Base-by-base conservation (phyloP, 164 flowering plant genomes). In the Vitis rupestris region DNA sequence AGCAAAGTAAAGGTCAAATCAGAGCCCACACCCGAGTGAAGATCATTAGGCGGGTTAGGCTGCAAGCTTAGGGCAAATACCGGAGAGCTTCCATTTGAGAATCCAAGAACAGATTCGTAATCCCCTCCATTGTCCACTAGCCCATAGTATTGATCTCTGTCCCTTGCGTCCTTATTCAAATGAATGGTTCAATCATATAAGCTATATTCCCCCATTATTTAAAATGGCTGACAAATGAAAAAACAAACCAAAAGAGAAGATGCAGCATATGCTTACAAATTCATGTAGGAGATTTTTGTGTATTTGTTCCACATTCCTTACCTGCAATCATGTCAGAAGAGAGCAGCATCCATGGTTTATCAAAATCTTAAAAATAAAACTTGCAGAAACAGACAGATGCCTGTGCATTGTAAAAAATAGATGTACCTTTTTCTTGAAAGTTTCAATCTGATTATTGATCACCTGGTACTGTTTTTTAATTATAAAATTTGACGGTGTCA, bases 71-170 rank as follows among this genome's bases (percentile, higher is more conserved):
- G 54, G 12, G 84, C 80, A 54, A 72, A 63, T 1, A 76, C 19
- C 27, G 73, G 69, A 10, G 74, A 72, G 23, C 59, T 80, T 54
- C 63, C 79, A 44, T 55, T 66, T 14, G 67, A 63, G 58, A 8
- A 76, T 17, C 76, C 79, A 19, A 80, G 16, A 23, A 82, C 69
- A 15, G 80, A 27, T 9, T 77, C 74, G 44, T 75, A 80, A 23
- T 75, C 82, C 52, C 79, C 80, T 54, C 72, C 86, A 62, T 85
- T 71, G 15, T 85, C 86, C 3, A 81, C 84, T 50, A 80, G 30
- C 1, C 78, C 84, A 59, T 73, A 76, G 14, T 64, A 70, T 70
- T 82, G 82, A 69, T 83, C 81, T 62, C 75, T 87, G 14, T 66
- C 64, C 30, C 67, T 69, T 71, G 69, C 74, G 52, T 73, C 79